These are phyloP conservation scores for Nakaseomyces sp. DNA, from an alignment of 1,139 yeast genomes.

Conservation along the genomic window DNA sequence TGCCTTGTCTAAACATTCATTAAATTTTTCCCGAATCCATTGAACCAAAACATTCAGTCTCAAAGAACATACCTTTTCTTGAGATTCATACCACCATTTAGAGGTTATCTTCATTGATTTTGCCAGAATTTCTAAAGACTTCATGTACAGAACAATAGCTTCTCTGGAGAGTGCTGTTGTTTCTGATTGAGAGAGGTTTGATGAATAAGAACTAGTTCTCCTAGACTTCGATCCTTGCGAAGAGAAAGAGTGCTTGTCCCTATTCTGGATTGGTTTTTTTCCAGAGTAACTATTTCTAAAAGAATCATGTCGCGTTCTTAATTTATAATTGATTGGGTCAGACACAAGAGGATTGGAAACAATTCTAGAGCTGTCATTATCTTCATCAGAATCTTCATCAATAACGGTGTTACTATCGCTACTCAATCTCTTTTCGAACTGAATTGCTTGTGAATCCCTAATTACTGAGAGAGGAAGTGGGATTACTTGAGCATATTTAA, in stretches of 20 bases:
- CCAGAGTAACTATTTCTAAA: not conserved
- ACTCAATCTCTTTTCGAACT: conserved; percentile 21
- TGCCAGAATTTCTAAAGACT: conserved; percentile 71
- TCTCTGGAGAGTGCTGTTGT: conserved; percentile 36
- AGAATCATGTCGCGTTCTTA: not conserved
- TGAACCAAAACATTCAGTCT: conserved; percentile 76
- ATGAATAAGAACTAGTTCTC: conserved; percentile 22
- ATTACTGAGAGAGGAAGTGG: conserved; percentile 38
- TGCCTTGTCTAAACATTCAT: conserved; percentile 82
- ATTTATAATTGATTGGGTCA: not conserved
- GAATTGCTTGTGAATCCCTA: conserved; percentile 45
- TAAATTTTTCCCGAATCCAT: conserved; percentile 84
- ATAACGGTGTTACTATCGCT: conserved; percentile 30
- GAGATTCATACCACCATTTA: conserved; percentile 72
- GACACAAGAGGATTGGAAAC: not conserved
- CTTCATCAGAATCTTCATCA: conserved; percentile 26
- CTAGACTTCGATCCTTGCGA: conserved; percentile 6
- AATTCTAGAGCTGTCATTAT: conserved; percentile 4
- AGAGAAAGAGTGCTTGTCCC: conserved; percentile 11
- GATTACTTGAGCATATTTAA: conserved; percentile 73
- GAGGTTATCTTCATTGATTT: conserved; percentile 79
- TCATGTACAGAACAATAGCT: conserved; percentile 76
- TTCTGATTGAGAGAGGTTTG: conserved; percentile 41
- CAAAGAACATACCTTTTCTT: conserved; percentile 33
- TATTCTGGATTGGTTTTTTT: not conserved